These are phyloP conservation scores for Phytophthora ramorum DNA, from an alignment of 352 stramenopile species.

Conservation along the genomic window DNA sequence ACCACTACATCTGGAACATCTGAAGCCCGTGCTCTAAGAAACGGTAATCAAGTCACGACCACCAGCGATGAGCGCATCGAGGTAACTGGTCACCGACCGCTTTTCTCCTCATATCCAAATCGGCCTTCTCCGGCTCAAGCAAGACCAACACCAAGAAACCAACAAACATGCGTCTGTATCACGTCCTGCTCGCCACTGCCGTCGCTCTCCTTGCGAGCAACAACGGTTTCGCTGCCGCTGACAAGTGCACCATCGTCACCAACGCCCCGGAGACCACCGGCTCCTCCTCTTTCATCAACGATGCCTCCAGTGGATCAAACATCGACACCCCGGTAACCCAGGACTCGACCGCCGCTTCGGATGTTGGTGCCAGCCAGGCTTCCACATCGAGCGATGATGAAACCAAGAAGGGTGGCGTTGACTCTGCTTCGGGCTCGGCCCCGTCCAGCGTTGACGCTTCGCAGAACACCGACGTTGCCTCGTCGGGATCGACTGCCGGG, in stretches of 20 bases:
- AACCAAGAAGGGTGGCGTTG: background rate
- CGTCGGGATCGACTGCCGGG: background rate
- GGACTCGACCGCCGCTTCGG: conserved; percentile 1
- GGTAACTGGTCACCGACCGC: no score
- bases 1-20: no score
- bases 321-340: conserved; percentile 7
- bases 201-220: conserved; percentile 11
- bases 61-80: no score
- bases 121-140: conserved; percentile 4
- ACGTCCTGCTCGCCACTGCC: conserved; percentile 8
- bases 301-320: background rate
- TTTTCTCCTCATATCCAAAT: conserved; percentile 29
- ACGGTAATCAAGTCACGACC: background rate
- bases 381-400: conserved; percentile 5
- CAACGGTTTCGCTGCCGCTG: conserved; percentile 5
- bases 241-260: conserved; percentile 10
- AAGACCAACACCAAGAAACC: conserved; percentile 16
- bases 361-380: conserved; percentile 8
- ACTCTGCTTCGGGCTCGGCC: conserved; percentile 3
- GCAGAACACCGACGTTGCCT: conserved; percentile 13
- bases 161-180: conserved; percentile 17
- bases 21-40: no score
- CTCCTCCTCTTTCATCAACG: conserved; percentile 2
- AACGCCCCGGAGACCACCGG: background rate
- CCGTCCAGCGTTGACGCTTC: conserved; percentile 7